Evolutionary conservation across 805 yeast species (phyloP), one percentile per base, ranked within the genome.

Genomic region (Clavispora carvajalis): DNA sequence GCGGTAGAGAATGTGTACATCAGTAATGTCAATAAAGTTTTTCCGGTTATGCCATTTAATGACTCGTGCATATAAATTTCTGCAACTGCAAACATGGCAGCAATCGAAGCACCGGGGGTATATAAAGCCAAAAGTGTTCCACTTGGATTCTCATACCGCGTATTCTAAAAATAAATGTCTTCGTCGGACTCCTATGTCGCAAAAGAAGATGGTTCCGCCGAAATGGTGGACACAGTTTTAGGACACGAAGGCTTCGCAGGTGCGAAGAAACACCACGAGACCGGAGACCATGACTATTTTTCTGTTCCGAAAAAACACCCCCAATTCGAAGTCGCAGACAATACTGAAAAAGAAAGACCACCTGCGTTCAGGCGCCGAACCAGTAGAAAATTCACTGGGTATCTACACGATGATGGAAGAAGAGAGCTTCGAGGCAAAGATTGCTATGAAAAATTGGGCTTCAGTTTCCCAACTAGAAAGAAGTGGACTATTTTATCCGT

Each of bases 401-500:
- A 41, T 13, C 38, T 48, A 8, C 58, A 51, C 30, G 49, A 44
- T 3, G 61, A 58, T 34, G 61, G 61, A 12, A 49, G 60, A 41
- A 43, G 62, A 37, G 57, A 53, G 40, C 47, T 58, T 33, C 50
- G 51, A 21, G 71, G 64, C 39, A 54, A 53, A 18, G 69, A 67
- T 33, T 59, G 65, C 41, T 63, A 60, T 43, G 65, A 65, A 12
- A 55, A 52, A 34, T 52, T 67, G 10, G 73, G 71, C 5, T 64
- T 49, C 44, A 34, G 48, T 12, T 65, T 55, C 42, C 58, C 69
- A 2, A 34, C 53, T 38, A 34, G 35, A 34, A 61, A 58, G 39
- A 67, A 67, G 45, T 65, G 71, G 71, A 46, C 43, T 23, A 59
- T 66, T 26, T 42, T 67, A n/a, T 47, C 66, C 1, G 62, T 65